A percentile compares a stretch with the other conserved stretches of the same genome.
phyloP scores from a whole-genome alignment of 805 yeast species.

The Candida parachauliodes region DNA sequence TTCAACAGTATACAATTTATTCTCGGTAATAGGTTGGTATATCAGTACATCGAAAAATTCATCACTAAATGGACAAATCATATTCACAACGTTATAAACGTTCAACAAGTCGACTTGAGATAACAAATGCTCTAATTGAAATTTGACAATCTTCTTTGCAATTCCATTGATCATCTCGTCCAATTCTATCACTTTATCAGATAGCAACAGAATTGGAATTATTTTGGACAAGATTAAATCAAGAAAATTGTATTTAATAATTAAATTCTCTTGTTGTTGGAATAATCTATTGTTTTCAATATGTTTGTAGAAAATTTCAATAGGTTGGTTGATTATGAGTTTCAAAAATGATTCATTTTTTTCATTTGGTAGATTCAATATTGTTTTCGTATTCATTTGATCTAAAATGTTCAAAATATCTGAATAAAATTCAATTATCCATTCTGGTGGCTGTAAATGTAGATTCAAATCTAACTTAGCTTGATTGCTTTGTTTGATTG shows the following conservation, averaged over 20 bases:
- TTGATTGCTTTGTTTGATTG: conserved; percentile 32
- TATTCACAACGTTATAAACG: conserved; percentile 59
- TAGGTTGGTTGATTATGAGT: conserved; percentile 46
- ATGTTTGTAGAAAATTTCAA: conserved; percentile 35
- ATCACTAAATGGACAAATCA: conserved; percentile 62
- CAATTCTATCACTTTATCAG: conserved; percentile 31
- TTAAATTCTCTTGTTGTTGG: conserved; percentile 30
- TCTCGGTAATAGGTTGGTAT: conserved; percentile 63
- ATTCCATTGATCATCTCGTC: conserved; percentile 30
- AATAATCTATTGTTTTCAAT: conserved; percentile 24
- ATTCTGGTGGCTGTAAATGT: conserved; percentile 79
- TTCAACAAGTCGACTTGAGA: conserved; percentile 53
- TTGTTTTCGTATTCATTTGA: conserved; percentile 27
- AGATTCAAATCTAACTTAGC: conserved; percentile 41
- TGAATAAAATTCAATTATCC: conserved; percentile 65
- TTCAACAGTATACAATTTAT: conserved; percentile 48
- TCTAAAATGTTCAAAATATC: conserved; percentile 60
- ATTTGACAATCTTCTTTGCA: conserved; percentile 36
- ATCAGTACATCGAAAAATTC: conserved; percentile 57
- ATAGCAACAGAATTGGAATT: conserved; percentile 41
- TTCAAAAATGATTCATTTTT: conserved; percentile 34
- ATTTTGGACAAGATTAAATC: conserved; percentile 57
- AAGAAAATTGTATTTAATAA: conserved; percentile 54
- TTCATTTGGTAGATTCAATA: conserved; percentile 39
- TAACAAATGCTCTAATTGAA: conserved; percentile 48